Conservation (phyloP, 2,329 filamentous ascomycete genomes). For the Phaeophleospora eucalypticola region DNA sequence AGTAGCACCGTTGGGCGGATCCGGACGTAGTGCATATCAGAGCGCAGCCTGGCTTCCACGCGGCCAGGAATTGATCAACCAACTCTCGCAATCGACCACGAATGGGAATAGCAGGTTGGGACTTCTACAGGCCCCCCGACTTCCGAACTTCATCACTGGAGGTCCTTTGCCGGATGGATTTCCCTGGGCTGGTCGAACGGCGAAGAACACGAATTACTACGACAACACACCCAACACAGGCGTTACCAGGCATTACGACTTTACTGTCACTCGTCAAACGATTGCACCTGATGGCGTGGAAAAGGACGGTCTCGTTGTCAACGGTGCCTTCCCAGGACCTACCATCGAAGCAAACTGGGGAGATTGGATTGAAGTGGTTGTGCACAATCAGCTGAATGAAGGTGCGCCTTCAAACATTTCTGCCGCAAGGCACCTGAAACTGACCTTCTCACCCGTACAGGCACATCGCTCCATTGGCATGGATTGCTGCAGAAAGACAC, state of each 20-base stretch:
- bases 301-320: slow-evolving; percentile 28
- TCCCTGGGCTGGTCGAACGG: slow-evolving; percentile 28
- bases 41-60: slow-evolving; percentile 19
- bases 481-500: slow-evolving; percentile 49
- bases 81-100: slow-evolving; percentile 22
- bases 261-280: slow-evolving; percentile 27
- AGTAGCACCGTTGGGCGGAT: slow-evolving; percentile 14
- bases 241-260: slow-evolving; percentile 33
- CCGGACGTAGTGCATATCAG: slow-evolving; percentile 11
- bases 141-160: slow-evolving; percentile 22
- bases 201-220: slow-evolving; percentile 27
- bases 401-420: slow-evolving; percentile 46
- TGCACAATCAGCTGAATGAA: slow-evolving; percentile 36
- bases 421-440: slow-evolving; percentile 18
- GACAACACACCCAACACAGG: slow-evolving; percentile 30
- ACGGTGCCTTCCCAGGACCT: slow-evolving; percentile 33
- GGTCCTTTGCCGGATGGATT: slow-evolving; percentile 20
- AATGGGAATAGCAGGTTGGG: slow-evolving; percentile 28
- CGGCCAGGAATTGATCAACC: slow-evolving; percentile 13
- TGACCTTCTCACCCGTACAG: slow-evolving; percentile 26
- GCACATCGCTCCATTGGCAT: slow-evolving; percentile 52
- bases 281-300: slow-evolving; percentile 35
- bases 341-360: slow-evolving; percentile 29
- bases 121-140: slow-evolving; percentile 21
- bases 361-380: slow-evolving; percentile 34